These are phyloP conservation scores for Pichia sp. DNA, from an alignment of 1,139 yeast species.

Conservation along the genomic window DNA sequence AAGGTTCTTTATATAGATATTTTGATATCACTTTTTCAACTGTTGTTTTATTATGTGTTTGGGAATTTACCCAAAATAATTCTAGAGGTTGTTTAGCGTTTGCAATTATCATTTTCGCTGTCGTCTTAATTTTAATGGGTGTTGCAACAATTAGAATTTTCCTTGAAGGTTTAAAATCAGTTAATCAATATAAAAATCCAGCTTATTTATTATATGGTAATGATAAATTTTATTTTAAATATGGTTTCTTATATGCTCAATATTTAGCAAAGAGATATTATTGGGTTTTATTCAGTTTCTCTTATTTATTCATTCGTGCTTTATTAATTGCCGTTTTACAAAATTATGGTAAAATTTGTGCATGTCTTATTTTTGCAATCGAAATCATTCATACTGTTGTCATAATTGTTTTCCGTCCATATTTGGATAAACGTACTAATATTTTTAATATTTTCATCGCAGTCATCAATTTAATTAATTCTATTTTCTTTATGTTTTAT, in stretches of 20 bases:
- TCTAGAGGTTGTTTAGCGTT: conserved; percentile 78
- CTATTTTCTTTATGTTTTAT: conserved; percentile 83
- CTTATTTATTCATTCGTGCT: conserved; percentile 67
- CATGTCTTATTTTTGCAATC: conserved; percentile 65
- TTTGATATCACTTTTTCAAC: conserved; percentile 83
- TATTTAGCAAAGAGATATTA: conserved; percentile 83
- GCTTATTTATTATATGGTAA: conserved; percentile 90
- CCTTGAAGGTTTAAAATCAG: conserved; percentile 65
- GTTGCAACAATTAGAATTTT: conserved; percentile 75
- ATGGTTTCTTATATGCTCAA: conserved; percentile 90
- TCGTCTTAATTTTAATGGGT: conserved; percentile 52
- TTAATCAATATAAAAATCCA: conserved; percentile 74
- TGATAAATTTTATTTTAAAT: conserved; percentile 69
- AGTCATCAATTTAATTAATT: conserved; percentile 71
- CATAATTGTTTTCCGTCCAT: conserved; percentile 73
- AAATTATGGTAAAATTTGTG: conserved; percentile 69
- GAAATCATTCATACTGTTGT: conserved; percentile 65
- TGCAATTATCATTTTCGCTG: conserved; percentile 53
- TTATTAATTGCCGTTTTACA: conserved; percentile 85
- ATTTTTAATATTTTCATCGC: conserved; percentile 83
- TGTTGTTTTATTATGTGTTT: conserved; percentile 69
- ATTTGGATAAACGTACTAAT: conserved; percentile 91
- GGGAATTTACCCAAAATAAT: conserved; percentile 83
- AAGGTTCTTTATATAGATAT: conserved; percentile 83
- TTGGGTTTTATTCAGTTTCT: conserved; percentile 62